phyloP scores from a whole-genome alignment of 805 yeast genomes.

The Barnettozyma wickerhamii region DNA sequence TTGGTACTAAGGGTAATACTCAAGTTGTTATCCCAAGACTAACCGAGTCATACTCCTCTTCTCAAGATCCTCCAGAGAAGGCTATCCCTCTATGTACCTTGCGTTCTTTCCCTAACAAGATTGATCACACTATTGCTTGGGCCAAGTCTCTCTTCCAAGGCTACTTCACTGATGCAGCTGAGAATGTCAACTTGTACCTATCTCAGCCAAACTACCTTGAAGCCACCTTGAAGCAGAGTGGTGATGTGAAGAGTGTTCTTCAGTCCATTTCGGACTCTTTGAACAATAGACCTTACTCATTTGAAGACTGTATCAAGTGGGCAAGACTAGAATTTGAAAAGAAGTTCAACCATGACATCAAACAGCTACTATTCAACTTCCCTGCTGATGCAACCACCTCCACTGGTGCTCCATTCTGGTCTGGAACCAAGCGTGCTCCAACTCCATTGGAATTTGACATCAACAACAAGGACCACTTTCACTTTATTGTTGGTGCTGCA shows the following conservation, averaged over 20 bases:
- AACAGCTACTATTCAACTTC: slow-evolving; percentile 89
- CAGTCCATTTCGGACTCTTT: slow-evolving; percentile 76
- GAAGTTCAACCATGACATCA: slow-evolving; percentile 79
- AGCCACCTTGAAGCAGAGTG: slow-evolving; percentile 83
- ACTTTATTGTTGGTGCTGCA: slow-evolving; percentile 86
- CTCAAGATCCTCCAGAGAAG: slow-evolving; percentile 98
- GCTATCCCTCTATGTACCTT: slow-evolving; percentile 95
- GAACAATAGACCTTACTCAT: slow-evolving; percentile 77
- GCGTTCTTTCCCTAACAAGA: slow-evolving; percentile 96
- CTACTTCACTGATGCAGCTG: slow-evolving; percentile 85
- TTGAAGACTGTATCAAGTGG: slow-evolving; percentile 95
- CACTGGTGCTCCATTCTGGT: slow-evolving; percentile 93
- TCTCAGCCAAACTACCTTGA: slow-evolving; percentile 92
- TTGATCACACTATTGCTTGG: slow-evolving; percentile 99
- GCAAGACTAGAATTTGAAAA: slow-evolving; percentile 85
- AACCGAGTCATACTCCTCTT: slow-evolving; percentile 94
- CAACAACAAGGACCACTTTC: slow-evolving; percentile 69
- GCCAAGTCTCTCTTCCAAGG: slow-evolving; percentile 94
- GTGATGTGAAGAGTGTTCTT: slow-evolving; percentile 84
- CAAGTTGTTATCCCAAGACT: slow-evolving; percentile 92
- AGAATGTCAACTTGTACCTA: slow-evolving; percentile 85
- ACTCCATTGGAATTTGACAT: slow-evolving; percentile 76
- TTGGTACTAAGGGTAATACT: slow-evolving; percentile 97
- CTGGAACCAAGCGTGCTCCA: slow-evolving; percentile 97
- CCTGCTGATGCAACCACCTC: slow-evolving; percentile 92